Base-by-base conservation (phyloP, 352 stramenopile genomes). In the Pseudoperonospora humuli region DNA sequence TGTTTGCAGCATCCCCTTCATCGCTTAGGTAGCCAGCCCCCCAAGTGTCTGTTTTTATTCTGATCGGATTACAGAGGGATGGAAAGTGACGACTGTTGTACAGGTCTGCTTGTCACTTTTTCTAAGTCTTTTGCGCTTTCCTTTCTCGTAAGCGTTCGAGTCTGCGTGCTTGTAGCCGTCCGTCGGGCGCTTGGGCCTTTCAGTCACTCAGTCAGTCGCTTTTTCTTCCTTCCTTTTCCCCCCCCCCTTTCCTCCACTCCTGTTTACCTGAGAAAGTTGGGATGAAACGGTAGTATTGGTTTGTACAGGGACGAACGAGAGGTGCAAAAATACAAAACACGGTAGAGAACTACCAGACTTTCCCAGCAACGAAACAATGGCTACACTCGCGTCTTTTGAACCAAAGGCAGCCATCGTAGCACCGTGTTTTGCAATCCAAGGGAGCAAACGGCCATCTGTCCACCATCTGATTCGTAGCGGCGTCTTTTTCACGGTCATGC, bases 1-100 rank as follows among this genome's bases (percentile, higher is more conserved):
- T 47, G 80, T 92, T 71, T 92, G 80, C 45, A 93, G 67, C 80
- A 93, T 93, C 45, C 79, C 79, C 71, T 93, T 93, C 80, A 93
- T 92, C 25, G 58, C 70, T 64, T 64, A 61, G 42, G 45, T 45
- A 35, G 36, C 25, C 39, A 36, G 31, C n/a, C 49, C 48, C 52
- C 45, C 11, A 18, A 43, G 34, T 54, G 39, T n/a, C 49, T 19
- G n/a, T 51, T 18, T 27, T 20, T 20, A 28, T 9, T 23, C 5
- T 2, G n/a, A 40, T 40, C 35, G 13, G 15, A 28, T 29, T 28
- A 3, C 0, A 40, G 34, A 26, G 19, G 34, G 35, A 29, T 0
- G 13, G 0, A 10, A 13, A 2, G 7, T 2, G 7, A 4, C 3
- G n/a, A n/a, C n/a, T n/a, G n/a, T n/a, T n/a, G n/a, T n/a, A n/a